These are phyloP conservation scores for Amanita exitialis DNA, from an alignment of 768 basidiomycete species.

Conservation along the genomic window DNA sequence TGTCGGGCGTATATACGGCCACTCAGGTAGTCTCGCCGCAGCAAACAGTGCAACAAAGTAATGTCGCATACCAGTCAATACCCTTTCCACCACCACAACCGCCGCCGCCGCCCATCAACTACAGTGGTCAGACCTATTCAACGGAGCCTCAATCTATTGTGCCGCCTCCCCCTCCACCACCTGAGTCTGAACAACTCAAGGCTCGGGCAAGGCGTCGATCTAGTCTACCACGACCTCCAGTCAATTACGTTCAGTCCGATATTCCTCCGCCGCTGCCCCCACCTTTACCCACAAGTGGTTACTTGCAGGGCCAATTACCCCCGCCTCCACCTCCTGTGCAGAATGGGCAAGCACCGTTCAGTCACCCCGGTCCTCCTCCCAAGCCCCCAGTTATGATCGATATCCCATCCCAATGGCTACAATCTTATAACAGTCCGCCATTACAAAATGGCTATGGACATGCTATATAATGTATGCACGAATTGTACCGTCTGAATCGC, in stretches of 20 bases:
- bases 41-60: slow-evolving; percentile 17
- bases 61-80: slow-evolving; percentile 18
- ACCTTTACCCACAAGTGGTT: slow-evolving; percentile 27
- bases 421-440: slow-evolving; percentile 7
- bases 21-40: neutral
- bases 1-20: neutral
- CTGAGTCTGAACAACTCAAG: slow-evolving; percentile 13
- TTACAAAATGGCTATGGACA: slow-evolving; percentile 7
- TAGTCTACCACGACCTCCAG: slow-evolving; percentile 41
- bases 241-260: slow-evolving; percentile 21
- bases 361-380: slow-evolving; percentile 30
- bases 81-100: slow-evolving; percentile 27
- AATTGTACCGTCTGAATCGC: neutral
- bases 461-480: neutral
- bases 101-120: slow-evolving; percentile 12
- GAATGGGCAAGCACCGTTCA: slow-evolving; percentile 16
- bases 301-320: slow-evolving; percentile 17
- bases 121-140: slow-evolving; percentile 9
- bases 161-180: slow-evolving; percentile 18
- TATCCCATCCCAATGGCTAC: slow-evolving; percentile 26
- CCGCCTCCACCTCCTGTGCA: slow-evolving; percentile 30
- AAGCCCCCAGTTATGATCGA: slow-evolving; percentile 26
- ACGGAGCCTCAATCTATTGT: slow-evolving; percentile 15
- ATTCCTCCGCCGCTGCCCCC: slow-evolving; percentile 23
- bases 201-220: slow-evolving; percentile 27